Conservation (phyloP, 306 rosid species). For the Vigna nakashimae region DNA sequence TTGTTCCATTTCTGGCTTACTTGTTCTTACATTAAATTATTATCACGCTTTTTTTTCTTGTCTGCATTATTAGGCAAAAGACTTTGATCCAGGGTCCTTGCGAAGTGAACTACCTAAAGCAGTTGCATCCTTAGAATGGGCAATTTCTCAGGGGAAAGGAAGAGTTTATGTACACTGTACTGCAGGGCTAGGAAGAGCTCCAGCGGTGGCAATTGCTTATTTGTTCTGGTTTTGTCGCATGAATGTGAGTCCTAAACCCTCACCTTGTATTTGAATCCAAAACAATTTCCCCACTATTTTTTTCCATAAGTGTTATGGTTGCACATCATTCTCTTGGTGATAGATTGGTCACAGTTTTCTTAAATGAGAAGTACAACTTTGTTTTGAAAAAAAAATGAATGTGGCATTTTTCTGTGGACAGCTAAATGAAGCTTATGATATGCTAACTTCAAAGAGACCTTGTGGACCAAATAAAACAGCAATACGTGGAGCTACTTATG, state of each 20-base stretch:
- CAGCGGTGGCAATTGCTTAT: constrained; percentile 88
- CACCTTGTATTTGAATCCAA: constrained; percentile 13
- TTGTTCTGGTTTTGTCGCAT: constrained; percentile 87
- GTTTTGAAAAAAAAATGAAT: constrained; percentile 10
- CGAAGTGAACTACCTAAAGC: constrained; percentile 82
- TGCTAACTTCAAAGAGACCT: constrained; percentile 80
- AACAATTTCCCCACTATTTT: not conserved
- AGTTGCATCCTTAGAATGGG: constrained; percentile 91
- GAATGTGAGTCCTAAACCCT: constrained; percentile 63
- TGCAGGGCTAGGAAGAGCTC: constrained; percentile 97
- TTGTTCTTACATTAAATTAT: constrained; percentile 26
- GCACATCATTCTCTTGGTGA: constrained; percentile 12
- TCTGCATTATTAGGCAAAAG: constrained; percentile 67
- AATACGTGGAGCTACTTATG: constrained; percentile 81
- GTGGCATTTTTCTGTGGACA: constrained; percentile 48
- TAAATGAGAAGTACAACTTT: not conserved
- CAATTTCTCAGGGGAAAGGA: constrained; percentile 81
- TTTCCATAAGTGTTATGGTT: constrained; percentile 25
- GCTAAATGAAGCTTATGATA: constrained; percentile 82
- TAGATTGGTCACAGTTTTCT: constrained; percentile 25
- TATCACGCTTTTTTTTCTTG: constrained; percentile 21
- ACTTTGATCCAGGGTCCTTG: constrained; percentile 90
- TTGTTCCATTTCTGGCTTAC: constrained; percentile 3
- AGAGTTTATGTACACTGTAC: constrained; percentile 86
- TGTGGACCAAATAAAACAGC: constrained; percentile 91